Evolutionary conservation across 495 filamentous ascomycete species (phyloP).

Genomic region (Penicillium manginii): DNA sequence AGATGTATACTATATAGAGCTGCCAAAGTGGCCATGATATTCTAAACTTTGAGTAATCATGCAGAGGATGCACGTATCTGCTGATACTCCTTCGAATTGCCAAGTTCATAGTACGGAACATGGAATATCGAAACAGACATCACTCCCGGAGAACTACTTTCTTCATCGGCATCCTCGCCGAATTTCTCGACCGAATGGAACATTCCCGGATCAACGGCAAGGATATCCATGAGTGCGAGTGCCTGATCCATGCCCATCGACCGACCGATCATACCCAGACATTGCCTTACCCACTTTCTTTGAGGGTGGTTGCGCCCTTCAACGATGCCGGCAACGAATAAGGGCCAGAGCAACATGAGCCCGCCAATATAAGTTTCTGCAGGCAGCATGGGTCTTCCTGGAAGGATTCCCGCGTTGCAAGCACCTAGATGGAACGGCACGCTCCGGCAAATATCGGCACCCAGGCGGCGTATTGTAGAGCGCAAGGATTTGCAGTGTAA

Average conservation of each 20-base stretch:
- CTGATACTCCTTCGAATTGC: background rate
- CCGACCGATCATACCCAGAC: constrained; percentile 1
- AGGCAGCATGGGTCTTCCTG: constrained; percentile 3
- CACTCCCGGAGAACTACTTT: background rate
- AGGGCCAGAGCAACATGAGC: constrained; percentile 10
- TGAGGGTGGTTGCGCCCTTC: constrained; percentile 4
- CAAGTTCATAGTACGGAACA: constrained; percentile 1
- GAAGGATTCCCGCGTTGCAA: constrained; percentile 4
- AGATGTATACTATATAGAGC: too few relatives aligned
- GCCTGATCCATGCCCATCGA: constrained; percentile 7
- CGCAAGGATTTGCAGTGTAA: constrained; percentile 7
- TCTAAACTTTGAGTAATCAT: background rate
- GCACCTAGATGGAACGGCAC: constrained; percentile 10
- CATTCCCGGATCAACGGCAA: constrained; percentile 7
- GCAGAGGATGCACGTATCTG: background rate
- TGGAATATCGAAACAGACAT: constrained; percentile 1
- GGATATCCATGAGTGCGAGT: constrained; percentile 5
- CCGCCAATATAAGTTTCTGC: constrained; percentile 7
- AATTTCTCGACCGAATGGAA: constrained; percentile 1
- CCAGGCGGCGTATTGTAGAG: background rate
- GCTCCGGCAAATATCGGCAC: constrained; percentile 7
- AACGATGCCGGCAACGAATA: constrained; percentile 8
- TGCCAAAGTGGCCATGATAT: too few relatives aligned
- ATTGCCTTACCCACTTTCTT: constrained; percentile 3
- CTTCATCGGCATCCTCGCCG: background rate